Percentiles rank a stretch among this genome's conserved stretches.
These are phyloP conservation scores for Stachybotrys elegans DNA, from an alignment of 2,329 filamentous ascomycete genomes.

Conservation along the genomic window DNA sequence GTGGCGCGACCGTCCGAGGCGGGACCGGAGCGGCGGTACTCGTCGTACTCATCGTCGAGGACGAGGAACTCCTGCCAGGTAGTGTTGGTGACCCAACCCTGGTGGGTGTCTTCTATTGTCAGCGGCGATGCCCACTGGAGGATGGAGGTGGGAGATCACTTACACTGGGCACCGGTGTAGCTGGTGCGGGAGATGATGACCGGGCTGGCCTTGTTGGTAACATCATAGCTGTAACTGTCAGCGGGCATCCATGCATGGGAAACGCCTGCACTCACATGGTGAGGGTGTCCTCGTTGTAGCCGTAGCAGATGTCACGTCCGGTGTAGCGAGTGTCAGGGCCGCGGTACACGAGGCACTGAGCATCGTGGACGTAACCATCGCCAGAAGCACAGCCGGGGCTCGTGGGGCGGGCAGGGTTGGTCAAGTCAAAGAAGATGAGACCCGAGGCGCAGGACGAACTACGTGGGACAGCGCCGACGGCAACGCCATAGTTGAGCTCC, in stretches of 20 bases:
- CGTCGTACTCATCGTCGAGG: slow-evolving; percentile 46
- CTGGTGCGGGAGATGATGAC: slow-evolving; percentile 46
- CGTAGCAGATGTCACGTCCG: slow-evolving; percentile 31
- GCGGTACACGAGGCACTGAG: slow-evolving; percentile 48
- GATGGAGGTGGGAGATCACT: not conserved
- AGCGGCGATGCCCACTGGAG: not conserved
- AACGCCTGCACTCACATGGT: slow-evolving; percentile 26
- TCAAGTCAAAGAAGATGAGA: slow-evolving; percentile 35
- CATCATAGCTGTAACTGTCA: slow-evolving; percentile 20
- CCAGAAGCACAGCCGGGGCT: slow-evolving; percentile 40
- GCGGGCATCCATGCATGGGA: not conserved
- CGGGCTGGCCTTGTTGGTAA: slow-evolving; percentile 41
- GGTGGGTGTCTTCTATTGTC: slow-evolving; percentile 40
- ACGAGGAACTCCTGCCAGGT: slow-evolving; percentile 37
- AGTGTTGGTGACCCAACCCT: slow-evolving; percentile 46
- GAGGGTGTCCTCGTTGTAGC: slow-evolving; percentile 35
- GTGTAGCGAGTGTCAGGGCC: slow-evolving; percentile 40
- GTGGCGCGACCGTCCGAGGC: slow-evolving; percentile 37
- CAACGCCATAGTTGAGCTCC: slow-evolving; percentile 37
- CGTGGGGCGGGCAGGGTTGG: slow-evolving; percentile 41
- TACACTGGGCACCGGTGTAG: slow-evolving; percentile 47
- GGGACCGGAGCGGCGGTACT: slow-evolving; percentile 30
- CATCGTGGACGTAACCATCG: slow-evolving; percentile 48
- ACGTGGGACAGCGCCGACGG: slow-evolving; percentile 36
- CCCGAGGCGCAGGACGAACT: slow-evolving; percentile 37